These are phyloP conservation scores for Scleroderma bovista DNA, from an alignment of 768 basidiomycete genomes.

Conservation along the genomic window DNA sequence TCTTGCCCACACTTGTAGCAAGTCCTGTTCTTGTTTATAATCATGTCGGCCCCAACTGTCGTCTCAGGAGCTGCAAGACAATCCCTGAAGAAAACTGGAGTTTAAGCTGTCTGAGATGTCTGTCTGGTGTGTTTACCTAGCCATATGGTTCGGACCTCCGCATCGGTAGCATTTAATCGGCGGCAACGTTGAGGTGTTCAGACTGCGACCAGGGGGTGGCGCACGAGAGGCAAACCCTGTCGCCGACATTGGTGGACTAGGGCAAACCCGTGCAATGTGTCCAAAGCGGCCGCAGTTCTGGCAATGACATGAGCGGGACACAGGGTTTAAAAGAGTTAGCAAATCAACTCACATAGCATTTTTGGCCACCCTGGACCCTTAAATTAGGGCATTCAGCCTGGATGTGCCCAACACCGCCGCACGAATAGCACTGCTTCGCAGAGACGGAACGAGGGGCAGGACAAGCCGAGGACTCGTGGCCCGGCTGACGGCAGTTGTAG, in stretches of 20 bases:
- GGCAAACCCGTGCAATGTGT: conserved; percentile 76
- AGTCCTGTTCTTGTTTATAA: conserved; percentile 62
- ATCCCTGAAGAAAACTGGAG: conserved; percentile 43
- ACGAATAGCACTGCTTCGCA: conserved; percentile 90
- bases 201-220: conserved; percentile 66
- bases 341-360: conserved; percentile 67
- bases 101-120: conserved; percentile 4
- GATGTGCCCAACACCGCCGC: conserved; percentile 88
- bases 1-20: conserved; percentile 88
- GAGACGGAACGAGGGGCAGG: conserved; percentile 77
- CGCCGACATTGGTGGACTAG: conserved; percentile 39
- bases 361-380: conserved; percentile 66
- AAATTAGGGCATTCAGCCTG: conserved; percentile 83
- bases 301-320: conserved; percentile 3
- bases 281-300: conserved; percentile 80
- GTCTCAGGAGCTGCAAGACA: conserved; percentile 72
- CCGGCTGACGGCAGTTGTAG: conserved; percentile 94
- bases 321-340: conserved; percentile 1
- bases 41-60: conserved; percentile 34
- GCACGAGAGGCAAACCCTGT: conserved; percentile 57
- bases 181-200: conserved; percentile 73
- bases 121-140: conserved; percentile 42
- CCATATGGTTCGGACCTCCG: conserved; percentile 85
- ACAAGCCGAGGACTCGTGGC: conserved; percentile 87
- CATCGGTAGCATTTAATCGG: conserved; percentile 89